These are phyloP conservation scores for Arthromyces matolae DNA, from an alignment of 768 basidiomycete species.

Conservation along the genomic window DNA sequence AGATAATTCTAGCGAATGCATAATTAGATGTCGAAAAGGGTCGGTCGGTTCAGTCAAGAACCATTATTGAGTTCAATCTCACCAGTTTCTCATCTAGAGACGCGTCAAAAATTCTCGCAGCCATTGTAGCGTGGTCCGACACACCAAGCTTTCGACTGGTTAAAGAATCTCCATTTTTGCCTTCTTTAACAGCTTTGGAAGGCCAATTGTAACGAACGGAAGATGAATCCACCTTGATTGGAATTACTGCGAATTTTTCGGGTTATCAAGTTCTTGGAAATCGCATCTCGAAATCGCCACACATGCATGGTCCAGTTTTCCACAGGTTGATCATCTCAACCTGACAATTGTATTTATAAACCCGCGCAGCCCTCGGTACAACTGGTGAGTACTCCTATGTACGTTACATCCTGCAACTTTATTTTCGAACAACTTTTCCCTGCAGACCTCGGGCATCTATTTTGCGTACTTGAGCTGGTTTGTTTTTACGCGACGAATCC, in stretches of 20 bases:
- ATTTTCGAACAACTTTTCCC: background rate
- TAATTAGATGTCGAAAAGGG: constrained; percentile 40
- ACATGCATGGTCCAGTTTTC: too few species aligned
- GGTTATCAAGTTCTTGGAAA: too few species aligned
- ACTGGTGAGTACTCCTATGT: background rate
- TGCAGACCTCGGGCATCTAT: background rate
- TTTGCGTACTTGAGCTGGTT: too few species aligned
- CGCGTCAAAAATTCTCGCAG: constrained; percentile 31
- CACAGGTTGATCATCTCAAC: too few species aligned
- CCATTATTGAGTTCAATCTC: background rate
- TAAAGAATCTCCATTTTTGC: constrained; percentile 39
- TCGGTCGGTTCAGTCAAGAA: constrained; percentile 20
- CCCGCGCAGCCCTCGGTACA: background rate
- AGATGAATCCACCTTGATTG: too few species aligned
- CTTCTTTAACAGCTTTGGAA: constrained; percentile 27
- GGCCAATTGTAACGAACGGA: constrained; percentile 1
- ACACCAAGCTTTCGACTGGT: constrained; percentile 32
- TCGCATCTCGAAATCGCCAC: too few species aligned
- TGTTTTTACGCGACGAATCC: too few species aligned
- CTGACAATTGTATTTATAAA: background rate
- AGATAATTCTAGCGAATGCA: constrained; percentile 34
- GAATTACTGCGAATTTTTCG: too few species aligned
- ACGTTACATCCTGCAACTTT: too few species aligned
- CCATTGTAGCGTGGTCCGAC: constrained; percentile 28
- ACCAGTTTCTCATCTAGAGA: constrained; percentile 24